A percentile compares a stretch with the other conserved stretches of the same genome.
These are phyloP conservation scores for Besnoitia besnoiti DNA, from an alignment of 169 alveolate genomes.

Conservation along the genomic window DNA sequence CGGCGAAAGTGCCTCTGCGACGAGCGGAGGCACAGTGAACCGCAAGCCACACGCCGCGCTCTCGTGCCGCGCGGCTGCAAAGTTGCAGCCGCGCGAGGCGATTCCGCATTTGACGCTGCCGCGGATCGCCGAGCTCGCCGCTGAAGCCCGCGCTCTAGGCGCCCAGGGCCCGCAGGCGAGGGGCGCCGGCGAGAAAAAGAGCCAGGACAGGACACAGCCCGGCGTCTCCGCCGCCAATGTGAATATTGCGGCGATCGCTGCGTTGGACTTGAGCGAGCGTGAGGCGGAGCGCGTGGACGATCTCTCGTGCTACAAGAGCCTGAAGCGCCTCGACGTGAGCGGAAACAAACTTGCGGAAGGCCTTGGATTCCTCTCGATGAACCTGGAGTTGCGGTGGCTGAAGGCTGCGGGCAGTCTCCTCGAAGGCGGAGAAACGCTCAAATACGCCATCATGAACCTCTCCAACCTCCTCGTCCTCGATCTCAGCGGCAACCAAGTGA, in stretches of 20 bases:
- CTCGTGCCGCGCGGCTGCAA: background rate
- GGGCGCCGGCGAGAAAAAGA: background rate
- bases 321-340: background rate
- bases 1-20: too few relatives aligned
- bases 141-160: background rate
- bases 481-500: background rate
- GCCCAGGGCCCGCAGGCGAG: background rate
- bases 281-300: background rate
- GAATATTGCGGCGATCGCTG: background rate
- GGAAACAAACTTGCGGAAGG: background rate
- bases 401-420: background rate
- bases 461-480: slow-evolving; percentile 12
- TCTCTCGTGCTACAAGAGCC: background rate
- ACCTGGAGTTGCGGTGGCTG: slow-evolving; percentile 12
- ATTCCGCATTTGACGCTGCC: slow-evolving; percentile 3
- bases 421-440: background rate
- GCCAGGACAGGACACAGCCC: background rate
- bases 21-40: background rate
- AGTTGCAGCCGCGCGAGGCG: background rate
- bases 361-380: background rate
- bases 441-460: background rate
- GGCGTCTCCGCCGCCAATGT: too few relatives aligned
- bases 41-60: background rate
- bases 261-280: background rate
- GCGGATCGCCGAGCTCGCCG: background rate